phyloP scores from a whole-genome alignment of 176 grass and related monocot species.

The Aegilops sharonensis region DNA sequence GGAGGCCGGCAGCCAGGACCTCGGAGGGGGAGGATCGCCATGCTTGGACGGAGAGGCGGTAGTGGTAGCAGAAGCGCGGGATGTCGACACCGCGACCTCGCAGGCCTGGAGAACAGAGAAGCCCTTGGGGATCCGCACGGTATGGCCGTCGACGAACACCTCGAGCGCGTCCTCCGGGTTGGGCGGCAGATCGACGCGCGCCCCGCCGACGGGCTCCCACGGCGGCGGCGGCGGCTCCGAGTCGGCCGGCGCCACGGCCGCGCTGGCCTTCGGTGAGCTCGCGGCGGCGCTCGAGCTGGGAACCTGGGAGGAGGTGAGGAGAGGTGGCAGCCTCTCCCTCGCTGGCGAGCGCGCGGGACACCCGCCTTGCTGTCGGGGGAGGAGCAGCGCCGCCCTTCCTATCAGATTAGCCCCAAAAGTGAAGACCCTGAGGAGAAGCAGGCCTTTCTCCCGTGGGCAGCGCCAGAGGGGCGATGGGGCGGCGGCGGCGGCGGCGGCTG shows the following conservation, averaged over 20 bases:
- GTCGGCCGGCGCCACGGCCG: constrained; percentile 43
- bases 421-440: too few species aligned
- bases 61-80: constrained; percentile 97
- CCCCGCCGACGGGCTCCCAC: constrained; percentile 63
- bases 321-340: too few species aligned
- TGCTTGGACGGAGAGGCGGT: constrained; percentile 55
- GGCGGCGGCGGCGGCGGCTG: too few species aligned
- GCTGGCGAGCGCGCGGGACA: too few species aligned
- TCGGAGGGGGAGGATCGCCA: too few species aligned
- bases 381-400: too few species aligned
- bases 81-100: constrained; percentile 97
- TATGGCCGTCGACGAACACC: constrained; percentile 94
- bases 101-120: constrained; percentile 96
- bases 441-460: too few species aligned
- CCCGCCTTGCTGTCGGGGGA: too few species aligned
- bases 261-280: constrained; percentile 55
- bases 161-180: constrained; percentile 90
- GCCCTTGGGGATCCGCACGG: constrained; percentile 95
- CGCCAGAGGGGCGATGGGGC: too few species aligned
- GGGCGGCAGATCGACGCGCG: constrained; percentile 51
- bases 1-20: too few species aligned
- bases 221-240: constrained; percentile 37
- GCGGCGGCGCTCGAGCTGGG: constrained; percentile 7
- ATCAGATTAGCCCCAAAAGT: too few species aligned
- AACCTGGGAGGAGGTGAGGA: too few species aligned